A percentile compares a stretch with the other conserved stretches of the same genome.
Conservation (phyloP, 2,329 filamentous ascomycete genomes). For the Cladosporium halotolerans region DNA sequence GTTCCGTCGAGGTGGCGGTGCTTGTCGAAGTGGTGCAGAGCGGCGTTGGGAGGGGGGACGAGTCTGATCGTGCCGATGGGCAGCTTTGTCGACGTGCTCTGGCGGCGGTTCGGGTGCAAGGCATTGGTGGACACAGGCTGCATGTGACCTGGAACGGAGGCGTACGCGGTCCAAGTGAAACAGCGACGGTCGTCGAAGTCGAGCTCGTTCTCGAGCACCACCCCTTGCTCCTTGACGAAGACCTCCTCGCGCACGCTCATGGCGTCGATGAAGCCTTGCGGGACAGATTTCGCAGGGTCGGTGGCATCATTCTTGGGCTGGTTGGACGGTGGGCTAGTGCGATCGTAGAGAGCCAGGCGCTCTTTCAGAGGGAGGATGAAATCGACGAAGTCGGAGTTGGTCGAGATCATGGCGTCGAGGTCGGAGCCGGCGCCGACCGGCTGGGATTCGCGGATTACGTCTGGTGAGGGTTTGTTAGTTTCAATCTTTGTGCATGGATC, state of each 20-base stretch:
- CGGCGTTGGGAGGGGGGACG: conserved; percentile 68
- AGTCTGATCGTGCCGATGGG: conserved; percentile 73
- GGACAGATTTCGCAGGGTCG: conserved; percentile 28
- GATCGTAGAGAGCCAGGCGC: conserved; percentile 28
- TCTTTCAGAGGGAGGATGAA: conserved; percentile 25
- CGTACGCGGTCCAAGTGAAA: conserved; percentile 72
- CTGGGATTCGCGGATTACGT: not conserved
- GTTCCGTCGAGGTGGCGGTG: conserved; percentile 10
- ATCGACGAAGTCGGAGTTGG: conserved; percentile 28
- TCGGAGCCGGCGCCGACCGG: conserved; percentile 1
- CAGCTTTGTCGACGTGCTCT: conserved; percentile 34
- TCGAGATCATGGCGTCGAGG: conserved; percentile 9
- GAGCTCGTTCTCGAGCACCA: conserved; percentile 61
- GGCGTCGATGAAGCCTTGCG: conserved; percentile 46
- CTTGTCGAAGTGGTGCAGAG: conserved; percentile 6
- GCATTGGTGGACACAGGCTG: not conserved
- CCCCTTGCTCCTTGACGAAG: conserved; percentile 52
- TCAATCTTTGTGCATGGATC: not conserved
- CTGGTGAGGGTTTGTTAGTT: not conserved
- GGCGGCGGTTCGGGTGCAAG: conserved; percentile 24
- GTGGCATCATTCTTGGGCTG: conserved; percentile 27
- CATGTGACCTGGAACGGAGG: conserved; percentile 45
- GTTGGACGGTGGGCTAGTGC: conserved; percentile 19
- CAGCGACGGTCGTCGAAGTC: conserved; percentile 73
- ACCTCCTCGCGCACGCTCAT: conserved; percentile 53